Base-by-base conservation (phyloP, 2,329 filamentous ascomycete genomes). In the Trichoderma sp. region DNA sequence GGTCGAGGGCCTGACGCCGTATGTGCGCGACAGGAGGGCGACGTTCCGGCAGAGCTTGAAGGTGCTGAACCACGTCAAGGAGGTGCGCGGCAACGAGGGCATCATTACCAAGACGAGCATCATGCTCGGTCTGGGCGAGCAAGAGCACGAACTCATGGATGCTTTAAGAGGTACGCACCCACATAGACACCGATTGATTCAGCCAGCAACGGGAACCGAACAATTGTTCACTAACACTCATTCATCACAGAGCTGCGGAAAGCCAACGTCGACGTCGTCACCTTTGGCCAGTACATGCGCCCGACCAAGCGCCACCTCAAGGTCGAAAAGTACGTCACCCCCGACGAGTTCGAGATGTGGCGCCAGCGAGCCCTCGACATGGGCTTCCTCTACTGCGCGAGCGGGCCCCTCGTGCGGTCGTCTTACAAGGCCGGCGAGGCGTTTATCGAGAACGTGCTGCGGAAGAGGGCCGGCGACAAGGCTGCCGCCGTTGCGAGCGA, bases 251-350 rank as follows among this genome's bases (percentile, higher is more conserved):
- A 96, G 76, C 84, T 99, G 14, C 86, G 95, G 65, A 88, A 88
- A 69, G 85, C 88, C 65, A 82, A 91, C 67, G 93, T 97, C 52
- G 95, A 99, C 71, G 92, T 99, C 14, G 93, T 99, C 65, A 99
- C 95, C 0, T 99, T 99, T 71, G 95, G 95, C n/a, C 95, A 99
- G 81, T 99, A 99, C 82, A 99, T 99, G 95, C 91, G 94, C 12
- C 95, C 95, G 1, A 99, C 95, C 5, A 99, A 98, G 83, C 87
- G 94, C 51, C 95, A 99, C 77, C 94, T 99, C 87, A 90, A 96
- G 77, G 95, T 99, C 39, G 90, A 96, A 74, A 92, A 94, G 77
- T 99, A 99, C 76, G 86, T 99, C 54, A 94, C 93, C 0, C 95
- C 95, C 0, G 91, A 90, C 67, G 88, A 89, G 68, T 99, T 99